phyloP scores from a whole-genome alignment of 176 grass and related monocot genomes.

The Cenchrus americanus region DNA sequence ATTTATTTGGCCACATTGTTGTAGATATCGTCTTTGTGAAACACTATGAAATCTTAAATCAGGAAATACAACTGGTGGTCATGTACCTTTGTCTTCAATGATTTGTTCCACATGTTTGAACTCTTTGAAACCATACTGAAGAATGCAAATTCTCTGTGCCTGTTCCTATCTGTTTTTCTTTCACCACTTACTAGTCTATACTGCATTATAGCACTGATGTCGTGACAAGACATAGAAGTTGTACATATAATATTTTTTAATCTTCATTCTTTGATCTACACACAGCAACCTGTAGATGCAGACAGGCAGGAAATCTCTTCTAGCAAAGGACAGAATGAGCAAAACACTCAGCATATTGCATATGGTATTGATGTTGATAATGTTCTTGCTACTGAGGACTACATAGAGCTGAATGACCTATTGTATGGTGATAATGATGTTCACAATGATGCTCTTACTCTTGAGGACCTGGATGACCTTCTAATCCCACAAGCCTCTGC shows the following conservation, averaged over 20 bases:
- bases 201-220: neutral
- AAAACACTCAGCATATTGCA: conserved; percentile 13
- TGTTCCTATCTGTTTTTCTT: neutral
- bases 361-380: conserved; percentile 24
- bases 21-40: neutral
- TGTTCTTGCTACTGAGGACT: conserved; percentile 43
- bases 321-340: conserved; percentile 21
- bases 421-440: neutral
- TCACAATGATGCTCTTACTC: conserved; percentile 31
- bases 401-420: conserved; percentile 62
- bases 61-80: neutral
- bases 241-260: conserved; percentile 14
- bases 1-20: neutral
- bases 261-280: neutral
- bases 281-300: conserved; percentile 36
- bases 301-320: conserved; percentile 25
- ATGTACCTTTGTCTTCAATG: conserved; percentile 5
- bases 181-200: neutral
- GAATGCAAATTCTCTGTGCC: neutral
- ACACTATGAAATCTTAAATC: neutral
- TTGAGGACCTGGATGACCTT: conserved; percentile 42
- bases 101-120: conserved; percentile 1
- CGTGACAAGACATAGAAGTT: neutral
- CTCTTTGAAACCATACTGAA: neutral
- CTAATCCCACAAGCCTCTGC: conserved; percentile 43